These are phyloP conservation scores for Neurospora cerealis DNA, from an alignment of 495 filamentous ascomycete genomes.

Conservation along the genomic window DNA sequence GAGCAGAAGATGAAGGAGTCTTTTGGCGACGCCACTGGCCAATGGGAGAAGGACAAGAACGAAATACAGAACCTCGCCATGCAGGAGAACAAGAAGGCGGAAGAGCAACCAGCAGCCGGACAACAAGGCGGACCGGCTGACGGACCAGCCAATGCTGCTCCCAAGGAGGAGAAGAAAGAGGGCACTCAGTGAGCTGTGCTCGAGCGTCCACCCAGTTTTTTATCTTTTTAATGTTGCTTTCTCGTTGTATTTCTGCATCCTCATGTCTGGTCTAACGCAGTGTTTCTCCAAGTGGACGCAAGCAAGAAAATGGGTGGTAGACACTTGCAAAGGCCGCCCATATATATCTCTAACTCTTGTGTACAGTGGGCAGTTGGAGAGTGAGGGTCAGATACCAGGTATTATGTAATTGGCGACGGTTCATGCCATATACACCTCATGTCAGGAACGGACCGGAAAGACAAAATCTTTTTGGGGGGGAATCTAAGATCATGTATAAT, in stretches of 20 bases:
- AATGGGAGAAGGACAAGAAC: slow-evolving; percentile 79
- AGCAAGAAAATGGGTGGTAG: background rate
- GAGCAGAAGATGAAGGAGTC: slow-evolving; percentile 59
- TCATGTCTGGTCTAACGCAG: background rate
- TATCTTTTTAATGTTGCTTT: background rate
- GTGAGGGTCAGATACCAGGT: background rate
- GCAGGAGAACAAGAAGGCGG: slow-evolving; percentile 38
- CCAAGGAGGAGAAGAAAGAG: slow-evolving; percentile 2
- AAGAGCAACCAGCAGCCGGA: slow-evolving; percentile 3
- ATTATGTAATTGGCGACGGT: background rate
- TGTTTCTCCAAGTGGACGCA: background rate
- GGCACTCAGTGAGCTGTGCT: background rate
- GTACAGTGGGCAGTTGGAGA: background rate
- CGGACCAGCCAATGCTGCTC: slow-evolving; percentile 1
- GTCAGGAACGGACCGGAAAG: slow-evolving; percentile 2
- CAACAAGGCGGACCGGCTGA: slow-evolving; percentile 4
- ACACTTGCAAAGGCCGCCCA: background rate
- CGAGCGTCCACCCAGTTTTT: background rate
- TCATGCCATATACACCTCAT: background rate
- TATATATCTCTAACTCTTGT: background rate
- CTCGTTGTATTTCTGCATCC: background rate
- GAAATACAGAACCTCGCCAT: slow-evolving; percentile 58
- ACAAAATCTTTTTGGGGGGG: slow-evolving; percentile 4
- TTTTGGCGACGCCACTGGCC: slow-evolving; percentile 55
- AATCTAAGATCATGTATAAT: slow-evolving; percentile 10